Evolutionary conservation across 2,329 filamentous ascomycete genomes (phyloP), one percentile per base, ranked within the genome.

Genomic region (Dactylellina drechsleri): DNA sequence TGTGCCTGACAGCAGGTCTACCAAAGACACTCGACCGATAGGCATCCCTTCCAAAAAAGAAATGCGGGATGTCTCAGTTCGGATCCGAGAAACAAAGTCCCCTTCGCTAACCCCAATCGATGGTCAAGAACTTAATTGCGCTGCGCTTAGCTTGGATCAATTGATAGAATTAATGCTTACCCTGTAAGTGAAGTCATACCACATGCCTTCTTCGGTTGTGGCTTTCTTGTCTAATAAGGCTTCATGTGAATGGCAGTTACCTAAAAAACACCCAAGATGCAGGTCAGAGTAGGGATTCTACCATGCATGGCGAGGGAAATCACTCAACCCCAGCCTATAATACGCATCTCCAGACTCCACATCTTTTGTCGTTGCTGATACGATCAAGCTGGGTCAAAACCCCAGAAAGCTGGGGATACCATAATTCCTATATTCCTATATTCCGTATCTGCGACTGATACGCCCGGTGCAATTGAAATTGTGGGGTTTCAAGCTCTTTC

Each of bases 201-300:
- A 74, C 70, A 74, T 74, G 70, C 70, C 70, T 58, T 74, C 56
- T 59, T 74, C 13, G 53, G 47, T 31, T 66, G 41, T 31, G 18
- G 57, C 18, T 40, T 26, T 66, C 40, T 47, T 52, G 36, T 16
- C 53, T 10, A 40, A 52, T 49, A 18, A 47, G 43, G 16, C 40
- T 47, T 56, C 70, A 74, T 66, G 70, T 74, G 70, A 74, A 66
- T 15, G 28, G 61, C 50, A 73, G 68, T 57, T 73, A 73, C 68
- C 61, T 73, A 73, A 66, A 61, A 47, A 36, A 36, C 26, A 7
- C 43, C 31, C 20, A 54, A 60, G 56, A 65, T 56, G 61, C 53
- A 40, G 47, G 61, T 60, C 26, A 20, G 49, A 50, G 18, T 15
- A 31, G 57, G 66, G 66, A 45, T 54, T 7, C 15, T 16, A 47